Conservation (phyloP, 441 rosid genomes). For the Pelargonium australe region DNA sequence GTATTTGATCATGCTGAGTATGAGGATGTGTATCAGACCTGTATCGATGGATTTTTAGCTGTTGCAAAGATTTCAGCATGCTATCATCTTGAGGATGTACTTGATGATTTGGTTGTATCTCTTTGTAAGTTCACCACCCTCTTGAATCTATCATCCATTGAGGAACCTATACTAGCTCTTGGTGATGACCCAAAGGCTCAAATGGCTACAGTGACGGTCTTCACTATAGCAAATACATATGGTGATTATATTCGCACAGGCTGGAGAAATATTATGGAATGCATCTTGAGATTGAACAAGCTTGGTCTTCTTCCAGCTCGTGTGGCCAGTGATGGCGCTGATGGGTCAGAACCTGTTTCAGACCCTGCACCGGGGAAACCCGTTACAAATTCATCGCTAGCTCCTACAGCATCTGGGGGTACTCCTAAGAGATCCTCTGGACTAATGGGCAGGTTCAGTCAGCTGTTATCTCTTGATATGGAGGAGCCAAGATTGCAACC, state of each 20-base stretch:
- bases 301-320: conserved; percentile 97
- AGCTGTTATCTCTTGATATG: conserved; percentile 52
- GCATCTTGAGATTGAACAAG: conserved; percentile 87
- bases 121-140: conserved; percentile 93
- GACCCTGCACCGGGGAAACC: conserved; percentile 76
- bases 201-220: conserved; percentile 90
- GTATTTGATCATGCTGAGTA: conserved; percentile 96
- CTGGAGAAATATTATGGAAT: conserved; percentile 95
- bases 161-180: conserved; percentile 86
- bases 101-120: conserved; percentile 92
- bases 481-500: conserved; percentile 96
- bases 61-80: conserved; percentile 93
- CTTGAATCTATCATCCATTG: conserved; percentile 66
- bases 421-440: conserved; percentile 82
- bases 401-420: conserved; percentile 53
- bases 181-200: conserved; percentile 91
- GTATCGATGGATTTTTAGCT: conserved; percentile 93
- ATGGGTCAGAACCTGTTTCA: conserved; percentile 74
- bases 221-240: conserved; percentile 87
- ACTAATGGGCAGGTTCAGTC: conserved; percentile 93
- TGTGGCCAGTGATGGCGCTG: conserved; percentile 94
- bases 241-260: conserved; percentile 87
- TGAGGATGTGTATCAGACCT: conserved; percentile 82
- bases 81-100: conserved; percentile 91
- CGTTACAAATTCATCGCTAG: conserved; percentile 52